Evolutionary conservation across 345 rosid genomes (phyloP), one percentile per base, ranked within the genome.

Genomic region (Turritis glabra): DNA sequence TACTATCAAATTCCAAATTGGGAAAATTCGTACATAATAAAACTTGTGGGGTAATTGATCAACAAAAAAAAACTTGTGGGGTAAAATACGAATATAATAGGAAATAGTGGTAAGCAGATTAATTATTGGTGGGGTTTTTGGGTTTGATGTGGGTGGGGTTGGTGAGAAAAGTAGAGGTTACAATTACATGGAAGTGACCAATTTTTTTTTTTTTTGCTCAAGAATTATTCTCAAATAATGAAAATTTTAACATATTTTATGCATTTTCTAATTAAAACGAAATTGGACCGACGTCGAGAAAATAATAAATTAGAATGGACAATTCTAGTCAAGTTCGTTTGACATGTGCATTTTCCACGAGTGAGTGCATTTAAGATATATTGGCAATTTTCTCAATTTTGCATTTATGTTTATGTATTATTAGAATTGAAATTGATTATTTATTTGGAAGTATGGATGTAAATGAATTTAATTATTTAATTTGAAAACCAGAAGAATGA

Each of bases 71-170:
- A 43, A 15, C 18, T 43, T 43, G 47, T 43, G 47, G 71, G 71
- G 59, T 51, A 7, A 23, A 67, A 47, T 9, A 15, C 11, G 60
- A 52, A 33, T 15, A 35, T 21, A 15, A 11, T 35, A 37, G 25
- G 48, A 52, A 37, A 26, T 35, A n/a, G 17, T 10, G 60, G 25
- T 8, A 23, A 22, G 30, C 1, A 15, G 25, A 8, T 33, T 51
- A n/a, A 35, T 51, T 67, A 35, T 44, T 55, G 73, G 73, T 69
- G 54, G 64, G 66, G 35, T 22, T 70, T 70, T 32, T 33, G 37
- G 62, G 67, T 58, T 70, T 46, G 57, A 71, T 71, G 67, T 71
- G 47, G 58, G 75, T 59, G 75, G 58, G 26, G 58, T 71, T 71
- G 40, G 66, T 32, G 14, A 47, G 67, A 18, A 71, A 71, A 71